phyloP scores from a whole-genome alignment of 345 rosid genomes.

The Acer saccharum region DNA sequence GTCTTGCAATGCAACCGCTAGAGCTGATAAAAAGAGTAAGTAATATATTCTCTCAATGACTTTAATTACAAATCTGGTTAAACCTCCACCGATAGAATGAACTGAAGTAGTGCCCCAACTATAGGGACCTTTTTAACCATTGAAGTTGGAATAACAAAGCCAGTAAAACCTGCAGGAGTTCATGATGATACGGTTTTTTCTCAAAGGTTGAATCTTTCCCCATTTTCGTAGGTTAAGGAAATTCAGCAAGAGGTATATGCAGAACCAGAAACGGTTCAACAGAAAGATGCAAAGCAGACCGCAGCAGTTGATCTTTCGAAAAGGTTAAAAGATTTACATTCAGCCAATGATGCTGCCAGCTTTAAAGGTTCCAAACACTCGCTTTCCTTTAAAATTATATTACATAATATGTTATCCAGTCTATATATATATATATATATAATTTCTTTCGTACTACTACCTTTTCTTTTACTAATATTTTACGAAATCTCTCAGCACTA shows the following conservation, averaged over 20 bases:
- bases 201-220: not conserved
- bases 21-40: slow-evolving; percentile 81
- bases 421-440: not conserved
- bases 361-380: slow-evolving; percentile 56
- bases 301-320: slow-evolving; percentile 86
- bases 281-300: slow-evolving; percentile 63
- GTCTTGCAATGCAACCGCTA: slow-evolving; percentile 82
- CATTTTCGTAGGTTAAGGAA: slow-evolving; percentile 66
- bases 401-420: not conserved
- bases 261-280: slow-evolving; percentile 49
- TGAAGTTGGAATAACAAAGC: not conserved
- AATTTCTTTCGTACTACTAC: not conserved
- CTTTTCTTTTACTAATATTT: slow-evolving; percentile 10
- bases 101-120: not conserved
- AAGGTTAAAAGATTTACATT: slow-evolving; percentile 70
- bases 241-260: slow-evolving; percentile 68
- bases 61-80: not conserved
- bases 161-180: not conserved
- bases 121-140: not conserved
- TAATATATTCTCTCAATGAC: slow-evolving; percentile 3
- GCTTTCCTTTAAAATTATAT: not conserved
- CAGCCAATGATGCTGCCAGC: slow-evolving; percentile 64
- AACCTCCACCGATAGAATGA: not conserved
- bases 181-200: not conserved
- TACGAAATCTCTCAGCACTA: slow-evolving; percentile 44